phyloP scores from a whole-genome alignment of 352 stramenopile species.

The Albugo laibachii region DNA sequence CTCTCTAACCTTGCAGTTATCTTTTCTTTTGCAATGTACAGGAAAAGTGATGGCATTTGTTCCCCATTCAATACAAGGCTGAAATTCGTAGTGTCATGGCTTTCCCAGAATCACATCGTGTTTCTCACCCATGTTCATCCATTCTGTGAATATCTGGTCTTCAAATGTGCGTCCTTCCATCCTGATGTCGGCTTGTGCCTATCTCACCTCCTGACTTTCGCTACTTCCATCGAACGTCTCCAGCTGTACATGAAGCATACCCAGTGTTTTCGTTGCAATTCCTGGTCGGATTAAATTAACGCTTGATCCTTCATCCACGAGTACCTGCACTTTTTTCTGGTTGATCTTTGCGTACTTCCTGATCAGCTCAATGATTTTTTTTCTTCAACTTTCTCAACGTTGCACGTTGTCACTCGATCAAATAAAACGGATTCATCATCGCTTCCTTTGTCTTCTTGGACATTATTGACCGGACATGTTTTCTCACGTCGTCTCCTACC shows the following conservation, averaged over 20 bases:
- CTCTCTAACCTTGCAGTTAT: not conserved
- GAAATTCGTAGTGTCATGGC: conserved; percentile 4
- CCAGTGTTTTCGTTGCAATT: not conserved
- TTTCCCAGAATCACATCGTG: conserved; percentile 9
- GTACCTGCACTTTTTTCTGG: not conserved
- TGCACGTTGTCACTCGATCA: not conserved
- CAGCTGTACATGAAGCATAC: not conserved
- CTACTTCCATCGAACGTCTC: conserved; percentile 3
- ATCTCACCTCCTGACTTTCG: not conserved
- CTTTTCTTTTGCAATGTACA: not conserved
- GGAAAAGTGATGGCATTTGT: conserved; percentile 4
- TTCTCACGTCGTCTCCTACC: not conserved
- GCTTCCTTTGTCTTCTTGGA: not conserved
- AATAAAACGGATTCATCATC: not conserved
- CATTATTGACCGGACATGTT: not conserved
- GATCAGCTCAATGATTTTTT: not conserved
- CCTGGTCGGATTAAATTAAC: conserved; percentile 6
- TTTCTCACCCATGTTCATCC: not conserved
- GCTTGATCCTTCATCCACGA: conserved; percentile 5
- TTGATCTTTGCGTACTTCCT: conserved; percentile 1
- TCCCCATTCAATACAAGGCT: conserved; percentile 7
- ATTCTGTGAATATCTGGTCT: not conserved
- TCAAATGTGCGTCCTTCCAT: not conserved
- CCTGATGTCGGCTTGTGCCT: conserved; percentile 3
- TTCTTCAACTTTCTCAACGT: not conserved